Evolutionary conservation across 371 early-diverging fungal genomes (phyloP), one percentile per base, ranked within the genome.

Genomic region (Batkoa obscura): DNA sequence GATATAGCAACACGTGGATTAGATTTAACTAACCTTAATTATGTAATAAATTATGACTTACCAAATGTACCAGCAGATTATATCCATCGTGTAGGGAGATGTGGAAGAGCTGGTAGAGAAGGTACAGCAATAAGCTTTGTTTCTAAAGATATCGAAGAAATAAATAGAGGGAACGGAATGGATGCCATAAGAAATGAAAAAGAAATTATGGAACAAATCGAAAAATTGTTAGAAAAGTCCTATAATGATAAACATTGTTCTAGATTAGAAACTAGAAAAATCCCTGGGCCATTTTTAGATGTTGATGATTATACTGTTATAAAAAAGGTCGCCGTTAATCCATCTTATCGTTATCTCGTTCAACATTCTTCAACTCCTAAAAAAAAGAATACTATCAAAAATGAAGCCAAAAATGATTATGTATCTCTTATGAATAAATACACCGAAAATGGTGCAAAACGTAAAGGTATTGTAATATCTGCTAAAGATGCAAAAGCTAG

Each of bases 241-340:
- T 3, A 8, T 53, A 12, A 12, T 10, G 56, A 55, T 13, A 55
- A 55, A 35, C 13, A 45, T 30, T 31, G 34, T 17, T 42, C 45
- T 9, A 42, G 34, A 32, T 17, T 55, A 15, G 56, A 55, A 43
- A 42, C n/a, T 12, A 12, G 56, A 9, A 55, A 55, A 17, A 45
- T 55, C 23, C 56, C 56, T 13, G 56, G 56, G 30, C 56, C 56
- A 12, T 55, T 53, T 30, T 30, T 53, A n/a, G 53, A 53, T 41
- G 34, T 53, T 31, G 36, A 30, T 38, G 17, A 31, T 23, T 23
- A 39, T 30, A 8, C 12, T 38, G 13, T 43, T 15, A 3, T 45
- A 8, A 55, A 55, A 34, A 13, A 41, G 6, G 32, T 43, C 5
- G 30, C 39, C 8, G 34, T 17, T 2, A 33, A 55, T 34, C 43